Conservation (phyloP, 306 rosid genomes). For the Malus orientalis region DNA sequence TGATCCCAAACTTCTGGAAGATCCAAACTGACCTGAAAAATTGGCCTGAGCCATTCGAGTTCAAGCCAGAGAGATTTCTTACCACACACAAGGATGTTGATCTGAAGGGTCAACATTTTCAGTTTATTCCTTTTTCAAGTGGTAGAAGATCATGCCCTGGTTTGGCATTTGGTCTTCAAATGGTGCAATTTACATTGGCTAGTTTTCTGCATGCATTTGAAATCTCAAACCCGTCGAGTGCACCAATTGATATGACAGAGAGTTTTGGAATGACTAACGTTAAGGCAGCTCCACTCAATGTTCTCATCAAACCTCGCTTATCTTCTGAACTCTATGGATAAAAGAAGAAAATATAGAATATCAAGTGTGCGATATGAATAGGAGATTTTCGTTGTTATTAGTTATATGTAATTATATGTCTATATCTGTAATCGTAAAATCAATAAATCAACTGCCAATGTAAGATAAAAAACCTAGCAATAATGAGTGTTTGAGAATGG, state of each 20-base stretch:
- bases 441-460: no score
- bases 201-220: slow-evolving; percentile 24
- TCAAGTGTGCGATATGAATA: no score
- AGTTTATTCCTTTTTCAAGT: slow-evolving; percentile 39
- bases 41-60: slow-evolving; percentile 8
- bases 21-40: slow-evolving; percentile 2
- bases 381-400: no score
- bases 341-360: no score
- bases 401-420: no score
- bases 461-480: no score
- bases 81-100: slow-evolving; percentile 33
- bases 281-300: slow-evolving; percentile 15
- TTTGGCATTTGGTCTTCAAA: slow-evolving; percentile 5
- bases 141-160: slow-evolving; percentile 42
- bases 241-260: slow-evolving; percentile 24
- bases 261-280: slow-evolving; percentile 13
- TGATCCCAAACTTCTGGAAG: slow-evolving; percentile 11
- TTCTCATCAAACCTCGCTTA: slow-evolving; percentile 15
- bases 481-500: no score
- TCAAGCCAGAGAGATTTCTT: slow-evolving; percentile 3
- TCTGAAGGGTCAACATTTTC: slow-evolving; percentile 32
- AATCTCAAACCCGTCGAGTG: not conserved
- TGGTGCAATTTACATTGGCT: slow-evolving; percentile 13
- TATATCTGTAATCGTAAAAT: no score
- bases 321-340: not conserved